These are phyloP conservation scores for Asclepias syriaca DNA, from an alignment of 257 asterid species.

Conservation along the genomic window DNA sequence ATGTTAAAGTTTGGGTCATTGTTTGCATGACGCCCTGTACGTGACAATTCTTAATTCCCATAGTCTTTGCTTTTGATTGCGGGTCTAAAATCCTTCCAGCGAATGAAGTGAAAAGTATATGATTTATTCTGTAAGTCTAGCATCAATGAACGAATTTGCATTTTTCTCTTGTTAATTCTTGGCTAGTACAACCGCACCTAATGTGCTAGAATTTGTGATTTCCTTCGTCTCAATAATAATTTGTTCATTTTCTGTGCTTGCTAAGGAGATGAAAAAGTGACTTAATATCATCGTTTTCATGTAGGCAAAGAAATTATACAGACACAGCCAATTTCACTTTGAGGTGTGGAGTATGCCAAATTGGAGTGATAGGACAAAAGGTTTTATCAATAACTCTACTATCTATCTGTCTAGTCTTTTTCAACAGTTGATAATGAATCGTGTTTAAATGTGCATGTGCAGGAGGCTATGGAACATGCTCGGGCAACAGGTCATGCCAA, in stretches of 20 bases:
- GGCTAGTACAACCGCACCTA: too few species aligned
- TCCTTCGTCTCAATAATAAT: too few species aligned
- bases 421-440: too few species aligned
- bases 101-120: background rate
- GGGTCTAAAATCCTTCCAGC: background rate
- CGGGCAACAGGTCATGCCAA: slow-evolving; percentile 88
- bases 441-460: slow-evolving; percentile 11
- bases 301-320: slow-evolving; percentile 84
- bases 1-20: background rate
- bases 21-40: background rate
- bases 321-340: slow-evolving; percentile 89
- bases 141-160: too few species aligned
- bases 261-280: background rate
- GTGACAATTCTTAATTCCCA: background rate
- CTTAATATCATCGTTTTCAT: background rate
- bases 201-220: too few species aligned
- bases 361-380: slow-evolving; percentile 88
- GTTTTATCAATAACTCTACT: slow-evolving; percentile 21
- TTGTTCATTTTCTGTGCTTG: too few species aligned
- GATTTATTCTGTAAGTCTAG: too few species aligned
- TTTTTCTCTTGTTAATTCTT: too few species aligned
- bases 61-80: background rate
- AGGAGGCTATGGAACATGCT: slow-evolving; percentile 98
- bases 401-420: too few species aligned
- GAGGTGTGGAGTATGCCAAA: slow-evolving; percentile 93